Conservation (phyloP, 2,329 filamentous ascomycete genomes). For the Alternaria gaisen region DNA sequence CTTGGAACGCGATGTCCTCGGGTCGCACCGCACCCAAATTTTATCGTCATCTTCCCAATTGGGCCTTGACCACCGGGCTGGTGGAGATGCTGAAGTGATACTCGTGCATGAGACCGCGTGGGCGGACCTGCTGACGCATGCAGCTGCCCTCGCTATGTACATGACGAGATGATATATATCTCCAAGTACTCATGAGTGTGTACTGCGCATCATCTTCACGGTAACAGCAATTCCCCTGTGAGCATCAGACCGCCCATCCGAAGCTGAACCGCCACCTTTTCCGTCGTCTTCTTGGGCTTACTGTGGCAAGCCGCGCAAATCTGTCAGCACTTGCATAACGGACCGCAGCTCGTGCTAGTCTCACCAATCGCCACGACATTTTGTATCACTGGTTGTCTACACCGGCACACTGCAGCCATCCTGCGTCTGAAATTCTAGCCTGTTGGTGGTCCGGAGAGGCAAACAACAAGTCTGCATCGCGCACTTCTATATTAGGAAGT, state of each 20-base stretch:
- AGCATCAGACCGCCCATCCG: not conserved
- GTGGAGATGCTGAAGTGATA: constrained; percentile 18
- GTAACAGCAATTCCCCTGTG: not conserved
- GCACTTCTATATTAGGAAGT: constrained; percentile 11
- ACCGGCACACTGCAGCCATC: constrained; percentile 4
- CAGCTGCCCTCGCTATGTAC: constrained; percentile 27
- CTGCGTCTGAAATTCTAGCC: not conserved
- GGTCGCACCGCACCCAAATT: constrained; percentile 23
- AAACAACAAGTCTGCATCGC: constrained; percentile 14
- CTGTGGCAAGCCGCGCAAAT: constrained; percentile 25
- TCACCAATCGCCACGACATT: constrained; percentile 9
- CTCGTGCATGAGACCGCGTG: constrained; percentile 31
- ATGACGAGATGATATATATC: constrained; percentile 8
- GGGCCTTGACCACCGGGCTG: constrained; percentile 29
- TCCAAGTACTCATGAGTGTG: not conserved
- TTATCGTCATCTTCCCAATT: constrained; percentile 17
- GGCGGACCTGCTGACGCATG: constrained; percentile 34
- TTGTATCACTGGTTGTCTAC: constrained; percentile 10
- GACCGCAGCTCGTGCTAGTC: constrained; percentile 23
- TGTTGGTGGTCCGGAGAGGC: not conserved
- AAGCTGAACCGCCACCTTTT: constrained; percentile 17
- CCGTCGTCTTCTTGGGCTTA: constrained; percentile 32
- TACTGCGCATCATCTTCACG: not conserved
- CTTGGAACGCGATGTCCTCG: constrained; percentile 19
- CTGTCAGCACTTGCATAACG: constrained; percentile 18